These are phyloP conservation scores for Hyphopichia pseudoburtonii DNA, from an alignment of 1,139 yeast species.

Conservation along the genomic window DNA sequence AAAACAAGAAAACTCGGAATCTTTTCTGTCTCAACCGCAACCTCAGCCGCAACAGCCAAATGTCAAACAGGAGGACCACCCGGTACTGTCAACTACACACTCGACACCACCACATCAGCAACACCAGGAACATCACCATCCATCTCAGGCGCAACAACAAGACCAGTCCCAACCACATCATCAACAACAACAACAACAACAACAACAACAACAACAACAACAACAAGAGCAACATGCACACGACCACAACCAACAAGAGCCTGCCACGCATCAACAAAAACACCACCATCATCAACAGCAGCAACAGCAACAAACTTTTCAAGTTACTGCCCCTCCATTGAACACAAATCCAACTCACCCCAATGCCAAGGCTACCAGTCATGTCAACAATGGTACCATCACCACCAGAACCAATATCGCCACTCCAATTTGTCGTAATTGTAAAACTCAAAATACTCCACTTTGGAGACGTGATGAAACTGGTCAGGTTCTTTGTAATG, in stretches of 20 bases:
- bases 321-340: not conserved
- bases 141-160: not conserved
- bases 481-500: constrained; percentile 92
- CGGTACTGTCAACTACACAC: not conserved
- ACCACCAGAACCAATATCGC: constrained; percentile 51
- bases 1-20: too few relatives aligned
- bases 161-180: not conserved
- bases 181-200: constrained; percentile 2
- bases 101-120: not conserved
- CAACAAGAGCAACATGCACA: too few relatives aligned
- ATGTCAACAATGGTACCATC: constrained; percentile 44
- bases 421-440: constrained; percentile 81
- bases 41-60: too few relatives aligned
- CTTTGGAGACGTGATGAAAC: constrained; percentile 93
- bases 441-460: constrained; percentile 91
- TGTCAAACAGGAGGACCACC: too few relatives aligned
- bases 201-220: not conserved
- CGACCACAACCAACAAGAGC: too few relatives aligned
- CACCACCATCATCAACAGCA: not conserved
- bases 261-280: too few relatives aligned
- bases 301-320: constrained; percentile 4
- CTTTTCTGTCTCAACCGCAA: too few relatives aligned
- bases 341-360: constrained; percentile 36
- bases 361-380: constrained; percentile 50
- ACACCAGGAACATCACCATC: constrained; percentile 5